A percentile compares a stretch with the other conserved stretches of the same genome.
phyloP scores from a whole-genome alignment of 345 rosid species.

The Lepidium aucheri region DNA sequence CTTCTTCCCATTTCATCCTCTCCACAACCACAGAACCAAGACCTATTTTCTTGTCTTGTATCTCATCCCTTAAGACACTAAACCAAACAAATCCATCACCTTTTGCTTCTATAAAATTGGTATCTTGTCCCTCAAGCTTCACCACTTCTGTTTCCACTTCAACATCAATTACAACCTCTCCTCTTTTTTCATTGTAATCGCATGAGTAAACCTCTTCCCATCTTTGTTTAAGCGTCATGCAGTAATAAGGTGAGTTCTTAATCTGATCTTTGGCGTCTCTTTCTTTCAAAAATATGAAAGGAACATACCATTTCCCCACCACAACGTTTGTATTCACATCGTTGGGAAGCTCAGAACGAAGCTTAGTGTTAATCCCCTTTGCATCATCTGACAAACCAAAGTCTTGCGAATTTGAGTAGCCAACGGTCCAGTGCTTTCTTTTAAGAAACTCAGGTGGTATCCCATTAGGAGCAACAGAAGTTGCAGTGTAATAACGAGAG shows the following conservation, averaged over 20 bases:
- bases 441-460: conserved; percentile 36
- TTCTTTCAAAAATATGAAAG: conserved; percentile 53
- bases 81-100: conserved; percentile 43
- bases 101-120: background rate
- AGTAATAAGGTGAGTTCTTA: conserved; percentile 34
- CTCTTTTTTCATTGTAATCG: background rate
- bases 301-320: conserved; percentile 69
- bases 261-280: conserved; percentile 27
- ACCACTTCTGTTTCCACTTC: conserved; percentile 27
- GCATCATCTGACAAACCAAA: conserved; percentile 45
- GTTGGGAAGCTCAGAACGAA: conserved; percentile 34
- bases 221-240: conserved; percentile 50
- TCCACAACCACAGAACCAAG: conserved; percentile 40
- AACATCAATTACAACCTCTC: conserved; percentile 24
- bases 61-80: conserved; percentile 4
- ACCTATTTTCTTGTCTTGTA: conserved; percentile 27
- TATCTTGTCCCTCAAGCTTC: conserved; percentile 28
- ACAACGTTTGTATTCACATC: conserved; percentile 11
- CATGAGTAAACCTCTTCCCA: conserved; percentile 44
- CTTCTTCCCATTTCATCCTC: conserved; percentile 60
- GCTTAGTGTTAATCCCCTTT: conserved; percentile 33
- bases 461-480: conserved; percentile 39
- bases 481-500: conserved; percentile 22
- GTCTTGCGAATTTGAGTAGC: conserved; percentile 11
- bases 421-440: conserved; percentile 33